Conservation (phyloP, 116 monocot genomes). For the Iris pallida region DNA sequence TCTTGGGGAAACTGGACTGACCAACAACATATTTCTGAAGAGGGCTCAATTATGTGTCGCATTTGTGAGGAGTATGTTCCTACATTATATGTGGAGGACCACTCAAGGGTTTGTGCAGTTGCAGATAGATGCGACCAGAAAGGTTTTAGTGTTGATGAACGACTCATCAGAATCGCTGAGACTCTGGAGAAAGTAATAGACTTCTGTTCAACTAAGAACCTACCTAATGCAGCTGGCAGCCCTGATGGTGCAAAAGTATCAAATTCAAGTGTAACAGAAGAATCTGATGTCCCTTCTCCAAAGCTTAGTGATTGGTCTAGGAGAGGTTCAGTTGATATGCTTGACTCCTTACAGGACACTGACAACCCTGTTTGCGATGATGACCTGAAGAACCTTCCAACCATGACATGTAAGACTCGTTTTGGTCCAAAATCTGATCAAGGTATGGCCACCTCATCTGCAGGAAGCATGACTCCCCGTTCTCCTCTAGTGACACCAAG, state of each 20-base stretch:
- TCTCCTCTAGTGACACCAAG: constrained; percentile 80
- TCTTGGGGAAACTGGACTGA: constrained; percentile 94
- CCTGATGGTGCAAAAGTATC: constrained; percentile 60
- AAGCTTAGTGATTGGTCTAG: constrained; percentile 78
- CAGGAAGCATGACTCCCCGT: constrained; percentile 85
- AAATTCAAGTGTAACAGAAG: constrained; percentile 60
- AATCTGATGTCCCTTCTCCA: constrained; percentile 67
- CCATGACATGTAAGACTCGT: constrained; percentile 87
- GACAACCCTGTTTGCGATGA: constrained; percentile 55
- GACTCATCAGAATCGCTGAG: constrained; percentile 71
- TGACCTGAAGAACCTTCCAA: constrained; percentile 61
- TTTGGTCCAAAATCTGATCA: constrained; percentile 92
- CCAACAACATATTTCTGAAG: constrained; percentile 61
- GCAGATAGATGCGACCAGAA: constrained; percentile 89
- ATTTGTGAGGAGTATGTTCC: constrained; percentile 96
- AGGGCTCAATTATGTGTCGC: constrained; percentile 81
- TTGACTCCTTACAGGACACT: constrained; percentile 73
- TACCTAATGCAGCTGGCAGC: constrained; percentile 44
- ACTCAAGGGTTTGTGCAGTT: constrained; percentile 69
- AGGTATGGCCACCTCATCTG: constrained; percentile 79
- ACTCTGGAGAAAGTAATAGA: constrained; percentile 72
- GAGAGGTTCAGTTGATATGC: constrained; percentile 73
- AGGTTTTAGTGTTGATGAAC: constrained; percentile 78
- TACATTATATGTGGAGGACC: constrained; percentile 69
- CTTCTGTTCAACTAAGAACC: constrained; percentile 34